These are phyloP conservation scores for Sporothrix phasma DNA, from an alignment of 2,329 filamentous ascomycete species.

Conservation along the genomic window DNA sequence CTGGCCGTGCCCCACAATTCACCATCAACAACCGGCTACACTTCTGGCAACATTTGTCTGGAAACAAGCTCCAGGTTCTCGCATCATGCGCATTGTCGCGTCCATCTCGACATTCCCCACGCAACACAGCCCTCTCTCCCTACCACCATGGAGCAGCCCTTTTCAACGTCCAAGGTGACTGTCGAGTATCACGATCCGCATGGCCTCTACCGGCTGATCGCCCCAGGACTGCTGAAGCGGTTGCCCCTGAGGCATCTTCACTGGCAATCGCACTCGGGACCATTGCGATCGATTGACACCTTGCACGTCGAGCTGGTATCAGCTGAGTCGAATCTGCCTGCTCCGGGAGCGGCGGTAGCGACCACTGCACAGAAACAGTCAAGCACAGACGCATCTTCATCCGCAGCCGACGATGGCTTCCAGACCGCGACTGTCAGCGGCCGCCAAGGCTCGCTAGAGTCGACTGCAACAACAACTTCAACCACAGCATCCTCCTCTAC, in stretches of 20 bases:
- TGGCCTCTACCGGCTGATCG: conserved; percentile 73
- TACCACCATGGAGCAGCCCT: conserved; percentile 52
- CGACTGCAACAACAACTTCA: neutral
- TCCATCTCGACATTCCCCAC: neutral
- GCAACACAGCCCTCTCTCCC: neutral
- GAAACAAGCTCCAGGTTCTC: neutral
- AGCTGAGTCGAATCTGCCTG: conserved; percentile 36
- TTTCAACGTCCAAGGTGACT: conserved; percentile 67
- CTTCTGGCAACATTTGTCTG: neutral
- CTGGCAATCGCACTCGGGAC: conserved; percentile 91
- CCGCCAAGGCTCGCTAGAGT: conserved; percentile 30
- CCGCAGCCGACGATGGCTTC: conserved; percentile 47
- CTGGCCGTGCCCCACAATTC: conserved; percentile 1
- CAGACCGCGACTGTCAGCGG: conserved; percentile 45
- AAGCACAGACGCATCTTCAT: conserved; percentile 18
- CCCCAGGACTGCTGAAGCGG: conserved; percentile 64
- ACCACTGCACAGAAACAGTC: conserved; percentile 21
- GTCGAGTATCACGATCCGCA: conserved; percentile 96
- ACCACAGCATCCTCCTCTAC: conserved; percentile 31
- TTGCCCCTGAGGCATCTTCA: conserved; percentile 85
- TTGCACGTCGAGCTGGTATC: conserved; percentile 83
- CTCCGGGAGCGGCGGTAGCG: conserved; percentile 23
- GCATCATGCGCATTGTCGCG: neutral
- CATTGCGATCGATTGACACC: conserved; percentile 84
- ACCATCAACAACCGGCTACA: neutral